Evolutionary conservation across 345 rosid species (phyloP).

Genomic region (Euclidium syriacum): DNA sequence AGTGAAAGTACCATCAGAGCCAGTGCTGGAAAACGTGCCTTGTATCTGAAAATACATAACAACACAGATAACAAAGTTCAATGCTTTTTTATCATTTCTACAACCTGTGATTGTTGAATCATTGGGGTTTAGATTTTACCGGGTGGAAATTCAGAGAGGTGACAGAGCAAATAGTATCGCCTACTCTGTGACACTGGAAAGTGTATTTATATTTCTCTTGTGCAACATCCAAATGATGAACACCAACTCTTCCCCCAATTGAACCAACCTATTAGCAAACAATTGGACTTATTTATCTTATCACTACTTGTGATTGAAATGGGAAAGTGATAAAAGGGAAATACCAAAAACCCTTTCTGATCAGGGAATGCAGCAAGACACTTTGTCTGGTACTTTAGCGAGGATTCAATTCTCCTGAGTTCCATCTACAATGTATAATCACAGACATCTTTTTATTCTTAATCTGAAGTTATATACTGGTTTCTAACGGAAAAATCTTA

Average conservation of each 20-base stretch:
- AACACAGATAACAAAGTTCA: too few species aligned
- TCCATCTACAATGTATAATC: constrained; percentile 46
- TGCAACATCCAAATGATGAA: constrained; percentile 90
- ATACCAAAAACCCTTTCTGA: constrained; percentile 96
- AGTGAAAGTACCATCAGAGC: constrained; percentile 93
- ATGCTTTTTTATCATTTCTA: constrained; percentile 91
- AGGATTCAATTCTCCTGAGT: constrained; percentile 82
- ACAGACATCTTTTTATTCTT: too few species aligned
- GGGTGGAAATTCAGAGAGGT: constrained; percentile 95
- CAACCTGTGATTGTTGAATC: neutral
- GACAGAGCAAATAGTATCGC: constrained; percentile 83
- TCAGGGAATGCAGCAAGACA: constrained; percentile 97
- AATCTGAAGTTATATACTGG: too few species aligned
- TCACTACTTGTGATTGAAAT: neutral
- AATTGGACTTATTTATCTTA: constrained; percentile 16
- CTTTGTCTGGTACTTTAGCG: constrained; percentile 90
- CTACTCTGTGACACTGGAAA: constrained; percentile 95
- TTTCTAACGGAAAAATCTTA: neutral
- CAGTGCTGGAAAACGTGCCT: constrained; percentile 96
- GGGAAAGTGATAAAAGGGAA: neutral
- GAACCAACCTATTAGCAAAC: constrained; percentile 75
- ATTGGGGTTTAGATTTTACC: constrained; percentile 61
- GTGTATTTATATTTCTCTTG: constrained; percentile 82
- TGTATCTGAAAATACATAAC: too few species aligned
- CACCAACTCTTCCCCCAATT: constrained; percentile 98